Conservation (phyloP, 2,329 filamentous ascomycete genomes). For the Acephala macrosclerotiorum region DNA sequence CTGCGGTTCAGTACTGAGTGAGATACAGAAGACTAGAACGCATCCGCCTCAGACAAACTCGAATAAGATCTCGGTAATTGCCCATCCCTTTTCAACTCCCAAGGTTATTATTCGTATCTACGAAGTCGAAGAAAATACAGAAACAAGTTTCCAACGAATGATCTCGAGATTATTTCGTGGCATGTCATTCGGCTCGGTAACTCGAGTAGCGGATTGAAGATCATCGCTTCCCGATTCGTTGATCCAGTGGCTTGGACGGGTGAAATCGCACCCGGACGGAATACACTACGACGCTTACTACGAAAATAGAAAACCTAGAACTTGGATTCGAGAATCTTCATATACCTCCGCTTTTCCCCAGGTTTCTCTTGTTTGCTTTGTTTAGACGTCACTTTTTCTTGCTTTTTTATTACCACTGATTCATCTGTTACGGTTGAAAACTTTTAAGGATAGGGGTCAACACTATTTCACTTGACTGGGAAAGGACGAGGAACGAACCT, state of each 20-base stretch:
- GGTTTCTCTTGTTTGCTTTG: background rate
- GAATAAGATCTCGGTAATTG: background rate
- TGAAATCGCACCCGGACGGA: slow-evolving; percentile 3
- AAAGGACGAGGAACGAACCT: background rate
- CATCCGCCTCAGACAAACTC: background rate
- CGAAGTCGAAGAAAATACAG: background rate
- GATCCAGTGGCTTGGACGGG: background rate
- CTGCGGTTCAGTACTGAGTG: background rate
- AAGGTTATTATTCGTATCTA: too few relatives aligned
- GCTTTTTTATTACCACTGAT: background rate
- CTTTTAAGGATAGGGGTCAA: background rate
- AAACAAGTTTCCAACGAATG: background rate
- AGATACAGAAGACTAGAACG: background rate
- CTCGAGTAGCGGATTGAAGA: background rate
- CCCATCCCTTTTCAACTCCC: background rate
- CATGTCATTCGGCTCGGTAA: slow-evolving; percentile 9
- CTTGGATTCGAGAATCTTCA: background rate
- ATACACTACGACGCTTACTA: background rate
- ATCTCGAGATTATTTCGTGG: background rate
- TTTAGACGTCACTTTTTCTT: background rate
- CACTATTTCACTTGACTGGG: background rate
- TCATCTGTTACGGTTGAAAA: background rate
- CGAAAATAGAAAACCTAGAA: background rate
- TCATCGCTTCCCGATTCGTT: slow-evolving; percentile 5
- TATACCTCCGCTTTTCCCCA: slow-evolving; percentile 9